Conservation (phyloP, 2,329 filamentous ascomycete species). For the Dothistroma septosporum region DNA sequence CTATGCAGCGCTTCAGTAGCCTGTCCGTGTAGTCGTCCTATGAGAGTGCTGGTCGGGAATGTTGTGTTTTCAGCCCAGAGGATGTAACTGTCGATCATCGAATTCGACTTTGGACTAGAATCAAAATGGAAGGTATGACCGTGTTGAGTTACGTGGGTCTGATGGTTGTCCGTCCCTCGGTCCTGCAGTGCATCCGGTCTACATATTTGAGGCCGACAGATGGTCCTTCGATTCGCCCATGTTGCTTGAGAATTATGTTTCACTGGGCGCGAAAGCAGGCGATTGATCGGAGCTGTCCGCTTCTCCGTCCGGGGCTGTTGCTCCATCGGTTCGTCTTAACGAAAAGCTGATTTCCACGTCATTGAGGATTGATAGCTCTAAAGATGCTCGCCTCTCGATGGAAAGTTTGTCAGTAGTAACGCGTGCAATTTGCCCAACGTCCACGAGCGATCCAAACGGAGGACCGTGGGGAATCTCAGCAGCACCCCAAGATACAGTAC, state of each 20-base stretch:
- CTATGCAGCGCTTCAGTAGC: conserved; percentile 7
- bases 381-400: not conserved
- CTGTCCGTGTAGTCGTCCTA: conserved; percentile 4
- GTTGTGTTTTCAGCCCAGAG: conserved; percentile 3
- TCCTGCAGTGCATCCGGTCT: not conserved
- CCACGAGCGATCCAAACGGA: not conserved
- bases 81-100: conserved; percentile 1
- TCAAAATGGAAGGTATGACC: not conserved
- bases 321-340: conserved; percentile 9
- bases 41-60: not conserved
- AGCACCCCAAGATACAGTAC: not conserved
- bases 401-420: not conserved
- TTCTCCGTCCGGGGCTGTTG: not conserved
- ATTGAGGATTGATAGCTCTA: not conserved
- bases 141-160: not conserved
- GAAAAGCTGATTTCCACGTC: not conserved
- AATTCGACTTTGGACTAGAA: not conserved
- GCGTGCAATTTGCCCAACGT: not conserved
- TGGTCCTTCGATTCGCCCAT: conserved; percentile 9
- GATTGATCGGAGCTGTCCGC: conserved; percentile 12
- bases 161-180: not conserved
- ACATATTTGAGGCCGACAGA: conserved; percentile 5
- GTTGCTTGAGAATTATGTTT: conserved; percentile 10
- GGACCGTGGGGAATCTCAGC: not conserved
- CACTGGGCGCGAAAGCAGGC: conserved; percentile 11